phyloP scores from a whole-genome alignment of 108 stramenopile species.

The Skeletonema potamos region DNA sequence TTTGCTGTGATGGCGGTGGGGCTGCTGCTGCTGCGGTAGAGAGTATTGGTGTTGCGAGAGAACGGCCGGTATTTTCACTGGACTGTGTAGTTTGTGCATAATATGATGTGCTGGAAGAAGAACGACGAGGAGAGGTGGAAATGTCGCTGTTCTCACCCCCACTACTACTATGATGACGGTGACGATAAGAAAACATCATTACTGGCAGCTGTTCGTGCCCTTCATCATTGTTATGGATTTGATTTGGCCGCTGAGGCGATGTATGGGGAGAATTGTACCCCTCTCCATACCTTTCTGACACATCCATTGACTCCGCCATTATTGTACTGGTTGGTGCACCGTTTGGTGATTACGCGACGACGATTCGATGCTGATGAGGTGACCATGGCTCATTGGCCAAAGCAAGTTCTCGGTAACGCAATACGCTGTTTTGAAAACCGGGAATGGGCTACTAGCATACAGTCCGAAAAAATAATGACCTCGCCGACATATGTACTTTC shows the following conservation, averaged over 20 bases:
- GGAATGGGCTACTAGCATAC: no score
- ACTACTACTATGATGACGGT: not conserved
- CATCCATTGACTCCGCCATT: not conserved
- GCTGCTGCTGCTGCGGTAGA: not conserved
- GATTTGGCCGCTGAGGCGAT: not conserved
- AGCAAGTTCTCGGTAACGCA: no score
- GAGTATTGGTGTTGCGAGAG: not conserved
- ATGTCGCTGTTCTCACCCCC: not conserved
- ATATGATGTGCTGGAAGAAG: not conserved
- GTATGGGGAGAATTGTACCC: not conserved
- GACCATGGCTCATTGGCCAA: no score
- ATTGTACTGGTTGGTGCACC: no score
- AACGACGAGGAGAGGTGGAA: not conserved
- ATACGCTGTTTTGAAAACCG: no score
- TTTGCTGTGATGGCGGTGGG: not conserved
- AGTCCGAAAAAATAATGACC: no score
- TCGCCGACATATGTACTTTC: no score
- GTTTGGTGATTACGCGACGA: no score
- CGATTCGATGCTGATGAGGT: no score
- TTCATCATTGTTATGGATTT: no score
- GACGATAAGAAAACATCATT: no score
- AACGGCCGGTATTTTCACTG: not conserved
- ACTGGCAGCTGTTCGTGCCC: no score
- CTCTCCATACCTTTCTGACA: not conserved
- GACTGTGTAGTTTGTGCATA: not conserved